Evolutionary conservation across 2,329 filamentous ascomycete species (phyloP).

Genomic region (Aplosporella prunicola): DNA sequence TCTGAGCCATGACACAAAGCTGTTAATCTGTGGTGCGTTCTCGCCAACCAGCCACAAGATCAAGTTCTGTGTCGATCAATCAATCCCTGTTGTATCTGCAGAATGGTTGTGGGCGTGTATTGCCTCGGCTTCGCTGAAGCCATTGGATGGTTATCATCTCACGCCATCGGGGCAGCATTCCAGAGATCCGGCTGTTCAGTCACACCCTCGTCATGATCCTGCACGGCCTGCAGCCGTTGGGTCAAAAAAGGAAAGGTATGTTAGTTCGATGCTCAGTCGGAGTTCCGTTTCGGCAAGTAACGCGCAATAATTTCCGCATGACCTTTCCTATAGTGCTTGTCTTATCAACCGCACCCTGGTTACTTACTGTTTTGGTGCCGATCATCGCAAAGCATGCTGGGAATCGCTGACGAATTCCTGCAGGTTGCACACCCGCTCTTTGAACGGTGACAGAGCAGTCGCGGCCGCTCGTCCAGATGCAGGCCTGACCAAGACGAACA

Average conservation of each 20-base stretch:
- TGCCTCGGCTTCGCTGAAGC: not conserved
- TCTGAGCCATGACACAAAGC: constrained; percentile 59
- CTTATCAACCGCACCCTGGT: too few relatives aligned
- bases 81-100: constrained; percentile 68
- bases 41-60: constrained; percentile 63
- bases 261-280: too few relatives aligned
- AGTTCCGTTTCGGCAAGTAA: too few relatives aligned
- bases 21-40: constrained; percentile 62
- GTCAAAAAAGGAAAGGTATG: not conserved
- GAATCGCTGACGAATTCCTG: too few relatives aligned
- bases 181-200: constrained; percentile 15
- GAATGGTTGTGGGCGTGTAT: constrained; percentile 72
- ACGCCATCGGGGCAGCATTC: constrained; percentile 15
- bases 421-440: too few relatives aligned
- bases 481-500: constrained; percentile 5
- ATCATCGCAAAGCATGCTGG: too few relatives aligned
- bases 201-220: constrained; percentile 18
- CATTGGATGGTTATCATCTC: constrained; percentile 11
- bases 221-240: not conserved
- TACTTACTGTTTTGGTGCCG: too few relatives aligned
- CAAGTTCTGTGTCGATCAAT: constrained; percentile 62
- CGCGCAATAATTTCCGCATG: too few relatives aligned
- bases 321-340: too few relatives aligned
- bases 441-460: too few relatives aligned
- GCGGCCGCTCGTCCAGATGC: too few relatives aligned